Evolutionary conservation across 345 rosid genomes (phyloP).

Genomic region (Euphorbia lathyris): DNA sequence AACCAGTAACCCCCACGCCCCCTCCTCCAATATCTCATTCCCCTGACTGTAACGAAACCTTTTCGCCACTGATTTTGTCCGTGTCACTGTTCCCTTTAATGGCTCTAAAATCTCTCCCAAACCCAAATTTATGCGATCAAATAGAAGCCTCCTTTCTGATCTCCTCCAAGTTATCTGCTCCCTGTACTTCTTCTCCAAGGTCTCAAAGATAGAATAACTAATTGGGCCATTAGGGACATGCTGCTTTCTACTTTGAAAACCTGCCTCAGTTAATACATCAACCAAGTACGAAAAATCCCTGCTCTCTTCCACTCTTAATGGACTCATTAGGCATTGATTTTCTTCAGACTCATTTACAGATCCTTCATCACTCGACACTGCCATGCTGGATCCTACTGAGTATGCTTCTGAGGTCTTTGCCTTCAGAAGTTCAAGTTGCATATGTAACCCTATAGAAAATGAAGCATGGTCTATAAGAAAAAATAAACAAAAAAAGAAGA

Average conservation of each 20-base stretch:
- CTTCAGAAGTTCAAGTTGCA: slow-evolving; percentile 46
- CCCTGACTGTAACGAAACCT: slow-evolving; percentile 34
- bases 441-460: slow-evolving; percentile 34
- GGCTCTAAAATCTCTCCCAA: slow-evolving; percentile 48
- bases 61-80: slow-evolving; percentile 47
- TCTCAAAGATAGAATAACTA: slow-evolving; percentile 48
- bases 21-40: slow-evolving; percentile 41
- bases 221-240: slow-evolving; percentile 35
- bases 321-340: slow-evolving; percentile 25
- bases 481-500: background rate
- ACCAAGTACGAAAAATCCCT: slow-evolving; percentile 64
- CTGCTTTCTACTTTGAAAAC: slow-evolving; percentile 32
- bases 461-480: background rate
- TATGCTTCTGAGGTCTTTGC: slow-evolving; percentile 47
- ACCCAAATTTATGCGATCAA: slow-evolving; percentile 58
- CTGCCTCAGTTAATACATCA: slow-evolving; percentile 61
- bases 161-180: slow-evolving; percentile 63
- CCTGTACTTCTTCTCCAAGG: slow-evolving; percentile 74
- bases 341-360: slow-evolving; percentile 26
- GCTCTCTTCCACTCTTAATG: slow-evolving; percentile 37
- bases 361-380: slow-evolving; percentile 56
- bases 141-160: slow-evolving; percentile 65
- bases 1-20: slow-evolving; percentile 47
- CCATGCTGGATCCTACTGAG: slow-evolving; percentile 53
- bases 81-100: slow-evolving; percentile 29